Base-by-base conservation (phyloP, 768 basidiomycete species). In the Tephrocybe sp. region DNA sequence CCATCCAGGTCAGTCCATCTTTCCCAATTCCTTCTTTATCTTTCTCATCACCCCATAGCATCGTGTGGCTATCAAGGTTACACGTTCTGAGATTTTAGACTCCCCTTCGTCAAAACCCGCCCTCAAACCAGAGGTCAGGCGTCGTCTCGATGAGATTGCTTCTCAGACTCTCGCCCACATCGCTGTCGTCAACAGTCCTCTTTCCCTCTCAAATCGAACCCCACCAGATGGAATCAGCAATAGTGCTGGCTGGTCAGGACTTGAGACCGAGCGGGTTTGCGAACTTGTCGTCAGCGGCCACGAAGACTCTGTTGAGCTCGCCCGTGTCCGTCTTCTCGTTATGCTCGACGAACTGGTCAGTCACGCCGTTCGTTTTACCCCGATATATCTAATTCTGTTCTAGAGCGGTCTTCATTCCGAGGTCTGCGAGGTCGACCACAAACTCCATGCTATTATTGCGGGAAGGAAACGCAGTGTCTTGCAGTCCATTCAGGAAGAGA, bases 401-500 rank as follows among this genome's bases (percentile, higher is more conserved):
- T 60, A 96, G 93, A 90, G 84, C 66, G 95, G 95, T 16, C 73
- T 98, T 9, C 92, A 97, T 62, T 82, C 92, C 9, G 96, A 98
- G 65, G 69, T 82, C 26, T 89, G 89, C 69, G 95, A 98, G 68
- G 90, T 99, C 58, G 96, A 98, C 66, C 89, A 91, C 68, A 95
- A 96, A 64, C 71, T 98, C 2, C 95, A 97, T 66, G 82, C 86
- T 35, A 92, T 97, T 65, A 79, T 97, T 54, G 90, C 92, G 16
- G 92, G 91, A 34, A 84, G 92, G 52, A 96, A 96, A 68, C 87
- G 95, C 41, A 76, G 77, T 52, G 79, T 87, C 30, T 74, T 99
- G 32, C 96, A 98, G 67, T 77, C 87, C 7, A 96, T 99, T 44
- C 92, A 96, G 65, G 93, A 98, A 69, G 94, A 98, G 68, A 98